Base-by-base conservation (phyloP, 2,329 filamentous ascomycete species). In the Pseudocercospora crystallina region DNA sequence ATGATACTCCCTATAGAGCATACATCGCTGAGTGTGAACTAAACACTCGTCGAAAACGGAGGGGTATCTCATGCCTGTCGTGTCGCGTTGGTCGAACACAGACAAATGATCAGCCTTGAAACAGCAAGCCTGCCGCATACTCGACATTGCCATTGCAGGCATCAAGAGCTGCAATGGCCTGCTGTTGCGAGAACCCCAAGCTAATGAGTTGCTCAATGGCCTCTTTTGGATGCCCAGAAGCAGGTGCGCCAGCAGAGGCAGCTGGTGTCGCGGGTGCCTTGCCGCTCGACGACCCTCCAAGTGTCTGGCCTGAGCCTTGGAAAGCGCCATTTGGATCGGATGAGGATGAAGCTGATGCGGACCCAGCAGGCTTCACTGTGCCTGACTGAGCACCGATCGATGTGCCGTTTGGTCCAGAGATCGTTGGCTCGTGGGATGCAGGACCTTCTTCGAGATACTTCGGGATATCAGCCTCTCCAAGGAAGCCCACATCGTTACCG, bases 381-480 rank as follows among this genome's bases (percentile, higher is more conserved):
- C 94, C 94, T 2, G 90, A 87, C 49, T 85, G 82, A 42, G 87
- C 85, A 37, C 92, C 92, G 56, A 97, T 90, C 42, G 89, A 85
- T 9, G 89, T 95, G n/a, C 91, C 92, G 34, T 87, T 88, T 0
- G 91, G 89, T 0, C 94, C 94, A 38, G 84, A 80, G 42, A 97
- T 82, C 11, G 86, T 90, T 4, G 91, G 90, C 71, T 97, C 92
- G 20, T 26, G 20, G 49, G 88, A 80, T 45, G 85, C 80, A 53
- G 85, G 78, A 2, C 82, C 82, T 54, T 88, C 85, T 60, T 91
- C 87, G 32, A 80, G 72, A 40, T 86, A 82, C 69, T 87, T 95
- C n/a, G 94, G 94, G 45, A 97, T 95, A 59, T 99, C 92, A 2
- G 87, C 87, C 72, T 97, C 94, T 40, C 89, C 87, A 10, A 99